A percentile compares a stretch with the other conserved stretches of the same genome.
phyloP scores from a whole-genome alignment of 768 basidiomycete species.

The Solioccasus polychromus region DNA sequence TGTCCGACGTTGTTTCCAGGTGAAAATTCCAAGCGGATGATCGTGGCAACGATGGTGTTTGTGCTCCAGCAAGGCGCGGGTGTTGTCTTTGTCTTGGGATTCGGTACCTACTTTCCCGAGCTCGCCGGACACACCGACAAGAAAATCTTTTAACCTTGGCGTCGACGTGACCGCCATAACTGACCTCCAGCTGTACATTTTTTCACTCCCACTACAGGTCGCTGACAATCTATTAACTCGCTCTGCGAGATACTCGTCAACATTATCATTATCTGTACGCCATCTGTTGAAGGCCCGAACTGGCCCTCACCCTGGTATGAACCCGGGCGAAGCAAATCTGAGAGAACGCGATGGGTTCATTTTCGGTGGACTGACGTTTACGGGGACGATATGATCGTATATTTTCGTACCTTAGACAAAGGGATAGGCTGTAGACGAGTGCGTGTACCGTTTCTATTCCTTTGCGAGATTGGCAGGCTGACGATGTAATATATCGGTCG shows the following conservation, averaged over 20 bases:
- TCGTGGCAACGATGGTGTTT: constrained; percentile 31
- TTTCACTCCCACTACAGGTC: constrained; percentile 10
- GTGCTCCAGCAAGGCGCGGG: constrained; percentile 28
- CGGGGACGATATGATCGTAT: constrained; percentile 23
- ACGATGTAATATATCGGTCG: constrained; percentile 30
- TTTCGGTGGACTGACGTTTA: constrained; percentile 23
- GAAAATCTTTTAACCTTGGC: constrained; percentile 32
- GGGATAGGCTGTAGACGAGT: constrained; percentile 29
- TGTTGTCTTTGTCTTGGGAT: constrained; percentile 29
- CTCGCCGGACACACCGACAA: constrained; percentile 30
- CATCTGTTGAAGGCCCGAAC: no score
- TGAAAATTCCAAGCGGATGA: constrained; percentile 23
- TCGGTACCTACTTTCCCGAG: constrained; percentile 35
- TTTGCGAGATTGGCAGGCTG: no score
- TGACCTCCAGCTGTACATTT: neutral
- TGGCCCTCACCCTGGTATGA: constrained; percentile 14
- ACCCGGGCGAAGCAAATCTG: constrained; percentile 26
- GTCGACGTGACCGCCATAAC: constrained; percentile 23
- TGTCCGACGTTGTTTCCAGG: constrained; percentile 7
- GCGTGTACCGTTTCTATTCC: constrained; percentile 6
- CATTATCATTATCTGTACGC: constrained; percentile 28
- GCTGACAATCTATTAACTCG: constrained; percentile 24
- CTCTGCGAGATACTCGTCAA: constrained; percentile 25
- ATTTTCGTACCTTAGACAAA: constrained; percentile 28
- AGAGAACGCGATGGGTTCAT: constrained; percentile 29